Percentiles rank a stretch among this genome's conserved stretches.
Evolutionary conservation across 768 basidiomycete species (phyloP).

Genomic region (Pleurotus giganteus): DNA sequence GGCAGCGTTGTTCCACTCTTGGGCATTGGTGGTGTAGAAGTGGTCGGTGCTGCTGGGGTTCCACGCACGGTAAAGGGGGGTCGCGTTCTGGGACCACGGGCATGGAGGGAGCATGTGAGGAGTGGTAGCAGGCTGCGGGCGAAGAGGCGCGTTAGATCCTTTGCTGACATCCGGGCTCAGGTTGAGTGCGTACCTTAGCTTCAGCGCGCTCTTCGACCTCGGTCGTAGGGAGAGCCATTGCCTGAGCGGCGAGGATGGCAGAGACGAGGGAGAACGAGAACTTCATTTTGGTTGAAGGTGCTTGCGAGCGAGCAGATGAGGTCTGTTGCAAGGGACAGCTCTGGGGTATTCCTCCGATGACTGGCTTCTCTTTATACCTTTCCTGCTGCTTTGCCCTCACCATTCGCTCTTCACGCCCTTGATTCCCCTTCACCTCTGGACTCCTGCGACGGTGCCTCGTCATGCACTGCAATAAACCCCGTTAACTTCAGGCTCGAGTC

Average conservation of each 20-base stretch:
- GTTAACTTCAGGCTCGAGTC: no score
- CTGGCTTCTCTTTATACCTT: no score
- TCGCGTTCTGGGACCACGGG: background rate
- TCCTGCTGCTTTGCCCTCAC: no score
- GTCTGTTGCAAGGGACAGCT: no score
- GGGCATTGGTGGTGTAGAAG: conserved; percentile 1
- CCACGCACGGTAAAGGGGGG: background rate
- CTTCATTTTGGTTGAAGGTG: background rate
- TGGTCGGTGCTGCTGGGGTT: background rate
- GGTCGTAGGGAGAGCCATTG: background rate
- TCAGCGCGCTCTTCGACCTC: background rate
- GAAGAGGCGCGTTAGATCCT: background rate
- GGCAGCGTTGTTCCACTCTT: background rate
- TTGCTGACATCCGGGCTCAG: no score
- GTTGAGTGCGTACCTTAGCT: background rate
- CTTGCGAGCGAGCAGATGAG: no score
- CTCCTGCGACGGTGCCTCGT: no score
- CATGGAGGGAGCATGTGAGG: background rate
- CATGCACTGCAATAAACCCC: no score
- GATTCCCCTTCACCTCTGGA: no score
- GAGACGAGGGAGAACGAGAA: background rate
- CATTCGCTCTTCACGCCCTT: no score
- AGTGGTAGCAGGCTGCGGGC: background rate
- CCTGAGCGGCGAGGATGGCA: conserved; percentile 5
- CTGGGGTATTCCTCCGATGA: no score